phyloP scores from a whole-genome alignment of 768 basidiomycete genomes.

The Pluteus cervinus region DNA sequence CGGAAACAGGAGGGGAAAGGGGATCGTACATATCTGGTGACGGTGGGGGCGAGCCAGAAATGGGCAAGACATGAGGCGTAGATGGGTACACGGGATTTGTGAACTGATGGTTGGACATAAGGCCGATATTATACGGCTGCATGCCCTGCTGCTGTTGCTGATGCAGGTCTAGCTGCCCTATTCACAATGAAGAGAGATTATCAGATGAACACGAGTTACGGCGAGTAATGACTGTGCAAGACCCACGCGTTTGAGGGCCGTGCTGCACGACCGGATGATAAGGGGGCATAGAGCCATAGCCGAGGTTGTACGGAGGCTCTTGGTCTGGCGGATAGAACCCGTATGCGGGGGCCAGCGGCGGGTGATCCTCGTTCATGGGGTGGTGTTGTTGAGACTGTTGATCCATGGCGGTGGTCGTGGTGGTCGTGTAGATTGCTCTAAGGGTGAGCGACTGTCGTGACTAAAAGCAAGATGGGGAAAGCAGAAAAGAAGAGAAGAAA shows the following conservation, averaged over 20 bases:
- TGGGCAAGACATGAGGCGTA: constrained; percentile 62
- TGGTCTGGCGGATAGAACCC: constrained; percentile 50
- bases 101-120: constrained; percentile 68
- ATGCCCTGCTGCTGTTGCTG: constrained; percentile 52
- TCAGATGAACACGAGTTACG: constrained; percentile 62
- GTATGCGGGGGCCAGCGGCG: constrained; percentile 36
- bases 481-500: constrained; percentile 26
- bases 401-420: constrained; percentile 35
- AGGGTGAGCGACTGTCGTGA: constrained; percentile 18
- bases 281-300: constrained; percentile 50
- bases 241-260: constrained; percentile 72
- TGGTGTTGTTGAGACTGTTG: constrained; percentile 41
- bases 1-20: constrained; percentile 80
- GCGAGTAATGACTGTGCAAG: constrained; percentile 28
- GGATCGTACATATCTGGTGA: constrained; percentile 81
- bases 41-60: constrained; percentile 65
- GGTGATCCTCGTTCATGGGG: constrained; percentile 46
- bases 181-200: constrained; percentile 47
- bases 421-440: constrained; percentile 21
- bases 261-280: constrained; percentile 55
- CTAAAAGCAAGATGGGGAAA: constrained; percentile 20
- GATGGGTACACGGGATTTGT: constrained; percentile 50
- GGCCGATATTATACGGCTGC: constrained; percentile 46
- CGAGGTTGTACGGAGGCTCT: constrained; percentile 47
- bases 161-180: constrained; percentile 64